Base-by-base conservation (phyloP, 495 filamentous ascomycete species). In the Acidiella bohemica region DNA sequence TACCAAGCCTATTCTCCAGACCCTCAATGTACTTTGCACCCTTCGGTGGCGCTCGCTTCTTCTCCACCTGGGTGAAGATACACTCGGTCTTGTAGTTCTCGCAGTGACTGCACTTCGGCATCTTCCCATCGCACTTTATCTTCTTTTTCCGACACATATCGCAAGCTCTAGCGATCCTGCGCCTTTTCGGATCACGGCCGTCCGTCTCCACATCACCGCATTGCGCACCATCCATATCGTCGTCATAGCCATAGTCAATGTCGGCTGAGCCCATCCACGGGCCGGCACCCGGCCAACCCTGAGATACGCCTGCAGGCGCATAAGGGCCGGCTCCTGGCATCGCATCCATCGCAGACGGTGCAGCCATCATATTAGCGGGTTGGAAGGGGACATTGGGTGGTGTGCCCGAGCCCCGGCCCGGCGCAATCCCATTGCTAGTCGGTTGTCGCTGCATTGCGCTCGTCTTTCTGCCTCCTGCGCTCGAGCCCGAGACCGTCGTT, bases 81-180 rank as follows among this genome's bases (percentile, higher is more conserved):
- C 90, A 97, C 51, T 95, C 87, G 7, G 85, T 93, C 68, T 94
- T 95, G 68, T 96, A 95, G 60, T 97, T 96, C 56, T 79, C 79
- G 58, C 90, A 97, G 61, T 97, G 92, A 12, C 84, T 85, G 61
- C 90, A 97, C 42, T 84, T 75, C 27, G 92, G 90, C 59, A 90
- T 76, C 62, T 92, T 93, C 36, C 90, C 90, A 56, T 97, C 92
- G 61, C 90, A 97, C 63, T 96, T 96, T 56, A 97, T 96, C 72
- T 97, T 97, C 69, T 96, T 97, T 65, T 94, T 95, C 47, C 90
- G 75, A 56, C 90, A 97, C 88, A 95, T 93, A 57, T 97, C 90
- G 67, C 90, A 97, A 36, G 90, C 90, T 21, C 86, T 76, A 20
- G 90, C 86, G 51, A 97, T 97, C 48, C 90, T 76, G 61, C 90